Evolutionary conservation across 2,329 filamentous ascomycete species (phyloP).

Genomic region (Hymenoscyphus occultus): DNA sequence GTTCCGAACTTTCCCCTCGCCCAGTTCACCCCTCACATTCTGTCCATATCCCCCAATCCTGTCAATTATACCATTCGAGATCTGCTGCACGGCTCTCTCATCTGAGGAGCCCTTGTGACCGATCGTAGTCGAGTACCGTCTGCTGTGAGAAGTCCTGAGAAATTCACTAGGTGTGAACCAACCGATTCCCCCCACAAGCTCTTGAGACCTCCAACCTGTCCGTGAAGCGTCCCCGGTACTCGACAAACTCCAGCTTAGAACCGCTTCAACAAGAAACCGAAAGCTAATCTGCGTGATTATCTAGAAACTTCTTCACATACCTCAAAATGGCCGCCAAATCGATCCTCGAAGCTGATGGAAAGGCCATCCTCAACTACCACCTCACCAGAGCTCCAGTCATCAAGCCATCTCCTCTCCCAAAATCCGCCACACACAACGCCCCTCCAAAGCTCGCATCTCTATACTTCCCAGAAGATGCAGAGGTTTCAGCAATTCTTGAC

Average conservation of each 20-base stretch:
- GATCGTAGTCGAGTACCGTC: not conserved
- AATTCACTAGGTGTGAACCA: conserved; percentile 3
- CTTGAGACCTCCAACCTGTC: not conserved
- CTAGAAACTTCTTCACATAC: conserved; percentile 28
- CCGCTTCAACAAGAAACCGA: not conserved
- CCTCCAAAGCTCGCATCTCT: conserved; percentile 87
- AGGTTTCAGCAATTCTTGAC: conserved; percentile 80
- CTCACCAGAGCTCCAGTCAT: conserved; percentile 95
- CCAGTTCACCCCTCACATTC: conserved; percentile 8
- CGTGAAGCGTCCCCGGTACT: not conserved
- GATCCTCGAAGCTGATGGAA: conserved; percentile 98
- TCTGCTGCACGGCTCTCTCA: not conserved
- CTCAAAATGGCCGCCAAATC: conserved; percentile 87
- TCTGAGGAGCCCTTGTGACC: not conserved
- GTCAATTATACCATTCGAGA: conserved; percentile 1
- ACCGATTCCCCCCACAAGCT: not conserved
- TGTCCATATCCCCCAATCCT: not conserved
- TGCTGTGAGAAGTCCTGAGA: not conserved
- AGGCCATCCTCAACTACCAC: conserved; percentile 99
- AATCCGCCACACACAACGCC: conserved; percentile 83
- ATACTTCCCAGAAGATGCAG: conserved; percentile 86
- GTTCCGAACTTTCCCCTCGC: not conserved
- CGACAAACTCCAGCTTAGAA: not conserved
- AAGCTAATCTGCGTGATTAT: conserved; percentile 11
- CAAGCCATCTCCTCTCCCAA: conserved; percentile 92